These are phyloP conservation scores for Vaccinium macrocarpon DNA, from an alignment of 148 eudicot species.

Conservation along the genomic window DNA sequence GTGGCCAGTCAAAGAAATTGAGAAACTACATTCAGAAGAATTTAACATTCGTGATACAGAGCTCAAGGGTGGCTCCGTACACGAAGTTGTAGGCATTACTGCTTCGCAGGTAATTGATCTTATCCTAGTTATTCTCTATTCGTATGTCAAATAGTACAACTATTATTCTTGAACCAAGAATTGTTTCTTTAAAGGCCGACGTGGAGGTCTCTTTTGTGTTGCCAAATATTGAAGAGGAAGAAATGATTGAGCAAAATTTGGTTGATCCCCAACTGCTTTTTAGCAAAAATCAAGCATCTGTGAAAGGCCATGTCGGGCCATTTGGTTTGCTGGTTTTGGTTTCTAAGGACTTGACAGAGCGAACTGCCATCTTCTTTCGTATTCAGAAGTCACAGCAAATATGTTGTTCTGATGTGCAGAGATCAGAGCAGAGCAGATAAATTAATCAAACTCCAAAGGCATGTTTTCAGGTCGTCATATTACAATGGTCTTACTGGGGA, in stretches of 20 bases:
- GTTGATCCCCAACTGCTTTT: slow-evolving; percentile 26
- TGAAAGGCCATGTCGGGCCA: slow-evolving; percentile 23
- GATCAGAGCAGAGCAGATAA: slow-evolving; percentile 32
- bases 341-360: slow-evolving; percentile 24
- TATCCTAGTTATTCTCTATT: not conserved
- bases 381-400: slow-evolving; percentile 20
- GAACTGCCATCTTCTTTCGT: slow-evolving; percentile 33
- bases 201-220: slow-evolving; percentile 27
- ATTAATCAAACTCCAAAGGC: not conserved
- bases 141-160: not conserved
- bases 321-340: slow-evolving; percentile 31
- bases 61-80: slow-evolving; percentile 11
- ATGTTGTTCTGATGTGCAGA: slow-evolving; percentile 26
- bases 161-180: not conserved
- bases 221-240: slow-evolving; percentile 22
- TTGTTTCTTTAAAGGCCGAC: slow-evolving; percentile 20
- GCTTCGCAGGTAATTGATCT: slow-evolving; percentile 22
- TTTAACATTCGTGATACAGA: slow-evolving; percentile 7
- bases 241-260: slow-evolving; percentile 10
- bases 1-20: slow-evolving; percentile 27
- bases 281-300: slow-evolving; percentile 9
- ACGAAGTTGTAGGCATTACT: slow-evolving; percentile 24
- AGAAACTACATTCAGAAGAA: slow-evolving; percentile 12
- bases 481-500: not conserved
- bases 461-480: not conserved